A percentile compares a stretch with the other conserved stretches of the same genome.
Evolutionary conservation across 768 basidiomycete genomes (phyloP).

Genomic region (Lentinula guzmanii): DNA sequence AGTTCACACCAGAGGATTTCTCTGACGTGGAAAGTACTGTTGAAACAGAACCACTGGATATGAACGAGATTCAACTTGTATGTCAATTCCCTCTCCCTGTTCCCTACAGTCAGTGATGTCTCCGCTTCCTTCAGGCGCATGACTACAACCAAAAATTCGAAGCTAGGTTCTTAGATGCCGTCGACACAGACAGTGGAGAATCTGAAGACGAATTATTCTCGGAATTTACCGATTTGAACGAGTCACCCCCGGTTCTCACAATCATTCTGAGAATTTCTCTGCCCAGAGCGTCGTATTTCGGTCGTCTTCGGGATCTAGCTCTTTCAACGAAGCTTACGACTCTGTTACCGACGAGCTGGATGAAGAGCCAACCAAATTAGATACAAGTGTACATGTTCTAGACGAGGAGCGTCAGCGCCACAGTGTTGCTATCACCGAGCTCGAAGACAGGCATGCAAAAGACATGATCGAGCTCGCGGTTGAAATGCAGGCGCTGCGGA

Average conservation of each 20-base stretch:
- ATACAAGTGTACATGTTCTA: not conserved
- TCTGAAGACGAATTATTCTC: not conserved
- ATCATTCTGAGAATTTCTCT: no score
- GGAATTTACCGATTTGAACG: not conserved
- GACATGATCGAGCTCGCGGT: not conserved
- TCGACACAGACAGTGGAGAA: no score
- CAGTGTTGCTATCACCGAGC: not conserved
- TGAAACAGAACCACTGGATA: not conserved
- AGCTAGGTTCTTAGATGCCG: not conserved
- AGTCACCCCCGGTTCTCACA: not conserved
- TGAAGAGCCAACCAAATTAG: not conserved
- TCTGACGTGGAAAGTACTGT: not conserved
- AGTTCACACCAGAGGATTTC: not conserved
- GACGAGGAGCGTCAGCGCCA: not conserved
- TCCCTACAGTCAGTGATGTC: not conserved
- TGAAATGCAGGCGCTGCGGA: not conserved
- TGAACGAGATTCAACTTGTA: not conserved
- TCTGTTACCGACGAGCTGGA: not conserved
- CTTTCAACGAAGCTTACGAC: not conserved
- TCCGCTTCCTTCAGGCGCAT: not conserved
- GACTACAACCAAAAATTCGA: not conserved
- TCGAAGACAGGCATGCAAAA: not conserved
- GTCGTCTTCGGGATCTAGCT: not conserved
- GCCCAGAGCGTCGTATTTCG: no score
- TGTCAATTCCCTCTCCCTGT: not conserved